Base-by-base conservation (phyloP, 306 rosid genomes). In the Rosa chinensis region DNA sequence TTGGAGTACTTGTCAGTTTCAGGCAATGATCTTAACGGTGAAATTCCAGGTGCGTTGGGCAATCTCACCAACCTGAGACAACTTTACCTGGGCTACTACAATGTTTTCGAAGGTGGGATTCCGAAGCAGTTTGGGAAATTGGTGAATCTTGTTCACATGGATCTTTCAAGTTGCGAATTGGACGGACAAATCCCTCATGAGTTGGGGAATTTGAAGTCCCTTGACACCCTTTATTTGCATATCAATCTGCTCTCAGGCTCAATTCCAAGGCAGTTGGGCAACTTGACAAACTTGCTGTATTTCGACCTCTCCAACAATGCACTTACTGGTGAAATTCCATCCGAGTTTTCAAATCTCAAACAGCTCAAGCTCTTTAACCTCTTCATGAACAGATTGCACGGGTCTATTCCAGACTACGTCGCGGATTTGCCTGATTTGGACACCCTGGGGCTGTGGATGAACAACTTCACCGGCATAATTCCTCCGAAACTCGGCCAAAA, bases 391-490 rank as follows among this genome's bases (percentile, higher is more conserved):
- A 88, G 86, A 69, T 74, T 94, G 21, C 97, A 94, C 32, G 97
- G 98, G 12, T 90, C 95, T 64, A 92, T 94, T 66, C 98, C 98
- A 0, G 89, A 91, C 78, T 91, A 84, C 83, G 56, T 94, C 23
- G 98, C 90, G 0, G 93, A 89, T 2, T 82, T 92, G 23, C 90
- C 90, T 0, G 59, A 89, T 66, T 87, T 94, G 80, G 94, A 87
- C 52, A 82, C 89, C 4, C 89, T 94, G 63, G 87, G 74, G 17
- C 86, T 94, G 49, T 94, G 95, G 97, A 89, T 69, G 93, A 94
- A 94, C 93, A 92, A 91, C 86, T 94, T 94, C 86, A 92, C 95
- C 0, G 97, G 98, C 71, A 88, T 81, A 70, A 90, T 94, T 23
- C 98, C 98, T 1, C 74, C 83, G 81, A 85, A 77, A 48, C 98